Evolutionary conservation across 2,329 filamentous ascomycete species (phyloP).

Genomic region (Colletotrichum godetiae): DNA sequence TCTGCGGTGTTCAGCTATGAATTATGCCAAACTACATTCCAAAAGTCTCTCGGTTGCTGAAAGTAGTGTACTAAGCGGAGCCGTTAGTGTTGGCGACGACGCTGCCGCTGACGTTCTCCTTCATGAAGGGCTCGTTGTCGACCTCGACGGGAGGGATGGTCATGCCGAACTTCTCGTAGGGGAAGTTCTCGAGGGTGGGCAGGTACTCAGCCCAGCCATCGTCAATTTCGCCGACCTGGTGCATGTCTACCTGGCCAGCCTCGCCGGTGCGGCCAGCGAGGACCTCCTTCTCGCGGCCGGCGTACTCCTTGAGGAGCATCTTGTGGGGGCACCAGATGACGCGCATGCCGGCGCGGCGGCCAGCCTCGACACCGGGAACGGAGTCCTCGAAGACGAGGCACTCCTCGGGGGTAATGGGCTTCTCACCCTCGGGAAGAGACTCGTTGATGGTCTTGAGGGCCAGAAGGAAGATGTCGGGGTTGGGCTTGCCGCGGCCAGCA

Average conservation of each 20-base stretch:
- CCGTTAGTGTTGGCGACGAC: conserved; percentile 35
- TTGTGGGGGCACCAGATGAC: conserved; percentile 93
- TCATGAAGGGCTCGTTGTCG: conserved; percentile 57
- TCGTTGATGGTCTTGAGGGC: conserved; percentile 88
- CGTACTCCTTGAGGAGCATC: conserved; percentile 79
- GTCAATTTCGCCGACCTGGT: conserved; percentile 66
- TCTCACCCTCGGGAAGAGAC: conserved; percentile 70
- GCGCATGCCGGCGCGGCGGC: conserved; percentile 91
- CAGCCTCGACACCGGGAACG: conserved; percentile 91
- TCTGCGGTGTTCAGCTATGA: neutral
- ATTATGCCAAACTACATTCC: neutral
- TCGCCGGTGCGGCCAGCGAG: conserved; percentile 84
- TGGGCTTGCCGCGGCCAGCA: conserved; percentile 87
- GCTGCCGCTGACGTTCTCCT: conserved; percentile 44
- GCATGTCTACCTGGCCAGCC: conserved; percentile 64
- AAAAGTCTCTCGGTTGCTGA: neutral
- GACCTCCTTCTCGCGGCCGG: conserved; percentile 81
- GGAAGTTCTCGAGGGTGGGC: conserved; percentile 62
- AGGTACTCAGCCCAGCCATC: conserved; percentile 73
- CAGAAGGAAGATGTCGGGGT: conserved; percentile 93
- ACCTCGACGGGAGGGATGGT: conserved; percentile 54
- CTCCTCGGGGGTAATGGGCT: conserved; percentile 80
- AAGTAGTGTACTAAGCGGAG: neutral
- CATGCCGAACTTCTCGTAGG: conserved; percentile 70
- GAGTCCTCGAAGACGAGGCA: conserved; percentile 97